A percentile compares a stretch with the other conserved stretches of the same genome.
Conservation (phyloP, 331 rosid genomes). For the Pyrus hybrid region DNA sequence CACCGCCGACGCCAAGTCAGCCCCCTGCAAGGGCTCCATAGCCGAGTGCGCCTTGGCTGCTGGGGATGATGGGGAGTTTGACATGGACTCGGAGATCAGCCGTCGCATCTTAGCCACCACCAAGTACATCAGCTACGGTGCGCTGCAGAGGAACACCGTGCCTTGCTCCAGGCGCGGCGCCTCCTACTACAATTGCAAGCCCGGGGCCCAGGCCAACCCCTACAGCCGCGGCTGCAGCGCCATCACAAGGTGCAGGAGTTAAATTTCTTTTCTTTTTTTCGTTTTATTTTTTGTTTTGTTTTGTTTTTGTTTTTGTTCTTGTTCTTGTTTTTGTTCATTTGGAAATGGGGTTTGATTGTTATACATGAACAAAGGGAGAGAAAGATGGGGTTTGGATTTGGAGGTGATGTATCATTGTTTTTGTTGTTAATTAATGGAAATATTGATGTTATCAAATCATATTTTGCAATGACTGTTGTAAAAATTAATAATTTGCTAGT, state of each 20-base stretch:
- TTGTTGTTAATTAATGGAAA: neutral
- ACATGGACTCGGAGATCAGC: constrained; percentile 66
- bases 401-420: neutral
- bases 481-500: neutral
- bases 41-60: constrained; percentile 48
- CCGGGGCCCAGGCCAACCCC: constrained; percentile 84
- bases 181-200: constrained; percentile 75
- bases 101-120: constrained; percentile 81
- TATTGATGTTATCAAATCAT: neutral
- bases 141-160: constrained; percentile 78
- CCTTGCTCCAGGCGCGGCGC: constrained; percentile 94
- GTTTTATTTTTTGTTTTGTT: neutral
- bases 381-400: constrained; percentile 3
- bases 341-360: constrained; percentile 35
- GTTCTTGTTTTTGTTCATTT: neutral
- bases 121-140: constrained; percentile 84
- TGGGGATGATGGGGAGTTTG: constrained; percentile 46
- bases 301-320: too few species aligned
- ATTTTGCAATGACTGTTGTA: neutral
- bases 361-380: constrained; percentile 23
- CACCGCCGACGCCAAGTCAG: neutral
- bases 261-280: neutral
- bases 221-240: constrained; percentile 44
- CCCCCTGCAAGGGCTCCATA: constrained; percentile 49
- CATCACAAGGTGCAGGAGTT: constrained; percentile 63